Percentiles rank a stretch among this genome's conserved stretches.
phyloP scores from a whole-genome alignment of 805 yeast species.

The Wickerhamomyces xylosicus region DNA sequence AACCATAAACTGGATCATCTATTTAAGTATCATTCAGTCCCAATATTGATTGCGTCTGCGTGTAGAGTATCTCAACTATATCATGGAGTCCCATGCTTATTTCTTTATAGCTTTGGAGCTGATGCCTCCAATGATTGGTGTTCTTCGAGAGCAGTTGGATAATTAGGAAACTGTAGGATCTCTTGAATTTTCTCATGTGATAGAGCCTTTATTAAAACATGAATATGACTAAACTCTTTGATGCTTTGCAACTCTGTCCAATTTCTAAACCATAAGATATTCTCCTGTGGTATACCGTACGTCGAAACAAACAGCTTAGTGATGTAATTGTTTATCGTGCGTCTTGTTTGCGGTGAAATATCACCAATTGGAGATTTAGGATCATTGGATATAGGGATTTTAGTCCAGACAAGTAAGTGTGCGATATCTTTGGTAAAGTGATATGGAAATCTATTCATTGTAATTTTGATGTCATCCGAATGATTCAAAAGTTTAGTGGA shows the following conservation, averaged over 20 bases:
- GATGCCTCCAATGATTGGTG: too few relatives aligned
- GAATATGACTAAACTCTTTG: constrained; percentile 57
- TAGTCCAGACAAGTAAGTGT: constrained; percentile 64
- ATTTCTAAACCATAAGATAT: constrained; percentile 54
- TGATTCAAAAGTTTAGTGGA: constrained; percentile 16
- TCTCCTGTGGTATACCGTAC: constrained; percentile 26
- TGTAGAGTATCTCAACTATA: too few relatives aligned
- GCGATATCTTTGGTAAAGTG: constrained; percentile 37
- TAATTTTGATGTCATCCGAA: constrained; percentile 27
- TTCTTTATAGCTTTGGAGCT: too few relatives aligned
- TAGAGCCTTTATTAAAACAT: constrained; percentile 36
- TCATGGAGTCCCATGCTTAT: too few relatives aligned
- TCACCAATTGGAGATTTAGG: constrained; percentile 42
- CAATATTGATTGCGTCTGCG: too few relatives aligned
- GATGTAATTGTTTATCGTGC: constrained; percentile 38
- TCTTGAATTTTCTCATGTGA: background rate
- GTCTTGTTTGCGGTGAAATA: constrained; percentile 26
- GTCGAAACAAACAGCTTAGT: constrained; percentile 29
- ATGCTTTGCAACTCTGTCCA: constrained; percentile 66
- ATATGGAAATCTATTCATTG: constrained; percentile 60
- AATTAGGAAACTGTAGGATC: constrained; percentile 2
- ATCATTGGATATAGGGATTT: constrained; percentile 30
- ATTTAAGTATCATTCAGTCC: too few relatives aligned
- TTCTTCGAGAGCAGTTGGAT: too few relatives aligned
- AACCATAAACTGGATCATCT: too few relatives aligned